These are phyloP conservation scores for Hemileccinum rubropunctum DNA, from an alignment of 768 basidiomycete species.

Conservation along the genomic window DNA sequence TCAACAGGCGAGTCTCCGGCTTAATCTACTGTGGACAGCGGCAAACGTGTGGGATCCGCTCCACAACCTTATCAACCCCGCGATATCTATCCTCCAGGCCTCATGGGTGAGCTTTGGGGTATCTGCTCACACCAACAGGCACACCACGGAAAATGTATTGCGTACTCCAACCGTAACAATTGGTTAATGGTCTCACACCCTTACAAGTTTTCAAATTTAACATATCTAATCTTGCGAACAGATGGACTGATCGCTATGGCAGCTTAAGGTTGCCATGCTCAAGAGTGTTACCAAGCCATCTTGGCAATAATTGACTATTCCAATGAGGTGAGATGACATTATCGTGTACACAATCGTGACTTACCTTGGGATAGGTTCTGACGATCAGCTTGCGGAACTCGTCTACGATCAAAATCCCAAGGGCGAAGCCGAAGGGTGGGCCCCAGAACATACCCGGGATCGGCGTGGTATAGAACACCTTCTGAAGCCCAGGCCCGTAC, in stretches of 20 bases:
- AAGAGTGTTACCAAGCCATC: constrained; percentile 34
- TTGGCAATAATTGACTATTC: constrained; percentile 36
- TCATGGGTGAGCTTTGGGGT: too few relatives aligned
- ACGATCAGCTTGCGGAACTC: constrained; percentile 46
- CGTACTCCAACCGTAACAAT: too few relatives aligned
- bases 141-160: too few relatives aligned
- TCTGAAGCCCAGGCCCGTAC: constrained; percentile 44
- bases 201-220: too few relatives aligned
- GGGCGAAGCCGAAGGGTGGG: constrained; percentile 43
- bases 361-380: constrained; percentile 41
- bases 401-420: constrained; percentile 40
- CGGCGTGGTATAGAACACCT: constrained; percentile 40
- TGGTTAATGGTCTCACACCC: too few relatives aligned
- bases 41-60: too few relatives aligned
- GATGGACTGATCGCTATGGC: background rate
- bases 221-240: background rate
- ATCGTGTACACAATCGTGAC: background rate
- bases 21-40: too few relatives aligned
- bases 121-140: too few relatives aligned
- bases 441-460: constrained; percentile 50
- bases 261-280: background rate
- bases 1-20: too few relatives aligned
- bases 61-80: too few relatives aligned
- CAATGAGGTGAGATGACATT: constrained; percentile 6
- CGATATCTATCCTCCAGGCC: too few relatives aligned